phyloP scores from a whole-genome alignment of 2,329 filamentous ascomycete genomes.

The Colletotrichum truncatum region DNA sequence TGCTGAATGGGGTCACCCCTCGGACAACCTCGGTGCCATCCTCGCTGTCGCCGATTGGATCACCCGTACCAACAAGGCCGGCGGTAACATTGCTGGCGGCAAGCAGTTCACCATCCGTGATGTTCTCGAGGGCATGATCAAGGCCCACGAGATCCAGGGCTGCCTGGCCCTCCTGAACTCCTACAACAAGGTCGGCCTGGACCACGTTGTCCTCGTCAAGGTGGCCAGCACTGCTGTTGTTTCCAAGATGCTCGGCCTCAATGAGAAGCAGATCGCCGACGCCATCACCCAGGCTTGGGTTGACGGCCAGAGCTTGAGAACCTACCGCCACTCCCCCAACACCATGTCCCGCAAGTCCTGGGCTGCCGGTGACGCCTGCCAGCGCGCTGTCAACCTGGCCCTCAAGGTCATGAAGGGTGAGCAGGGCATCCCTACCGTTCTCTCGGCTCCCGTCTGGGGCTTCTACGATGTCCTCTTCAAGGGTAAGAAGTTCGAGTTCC shows the following conservation, averaged over 20 bases:
- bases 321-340: slow-evolving; percentile 97
- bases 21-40: slow-evolving; percentile 97
- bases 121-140: slow-evolving; percentile 97
- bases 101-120: slow-evolving; percentile 91
- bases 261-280: slow-evolving; percentile 90
- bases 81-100: slow-evolving; percentile 83
- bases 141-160: slow-evolving; percentile 98
- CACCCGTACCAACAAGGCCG: slow-evolving; percentile 84
- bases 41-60: slow-evolving; percentile 97
- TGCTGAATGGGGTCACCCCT: slow-evolving; percentile 98
- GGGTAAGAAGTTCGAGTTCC: slow-evolving; percentile 95
- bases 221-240: slow-evolving; percentile 94
- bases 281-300: slow-evolving; percentile 98
- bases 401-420: slow-evolving; percentile 94
- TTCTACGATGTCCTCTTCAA: slow-evolving; percentile 99
- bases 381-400: slow-evolving; percentile 90
- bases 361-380: slow-evolving; percentile 98
- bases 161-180: slow-evolving; percentile 97
- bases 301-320: slow-evolving; percentile 94
- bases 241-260: slow-evolving; percentile 92
- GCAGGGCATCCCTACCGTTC: slow-evolving; percentile 88
- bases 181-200: slow-evolving; percentile 97
- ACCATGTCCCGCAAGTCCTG: slow-evolving; percentile 99
- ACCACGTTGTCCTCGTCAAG: slow-evolving; percentile 98
- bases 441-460: slow-evolving; percentile 93